Conservation (phyloP, 73 alveolate genomes). For the Tetrahymena malaccensis region DNA sequence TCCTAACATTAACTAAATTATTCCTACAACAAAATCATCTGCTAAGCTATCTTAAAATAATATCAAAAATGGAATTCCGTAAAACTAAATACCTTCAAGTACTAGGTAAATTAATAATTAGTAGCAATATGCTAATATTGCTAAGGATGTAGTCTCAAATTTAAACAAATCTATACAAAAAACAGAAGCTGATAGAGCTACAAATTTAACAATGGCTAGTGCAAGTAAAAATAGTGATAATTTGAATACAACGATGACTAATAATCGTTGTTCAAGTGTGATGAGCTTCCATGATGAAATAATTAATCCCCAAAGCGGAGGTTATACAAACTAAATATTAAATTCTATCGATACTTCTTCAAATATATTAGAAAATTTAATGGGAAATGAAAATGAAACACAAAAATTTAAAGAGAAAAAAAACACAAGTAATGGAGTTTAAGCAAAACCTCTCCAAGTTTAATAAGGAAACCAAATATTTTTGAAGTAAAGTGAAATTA, state of each 20-base stretch:
- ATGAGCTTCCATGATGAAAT: not conserved
- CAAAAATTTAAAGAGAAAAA: not conserved
- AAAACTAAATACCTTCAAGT: not conserved
- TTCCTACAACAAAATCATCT: not conserved
- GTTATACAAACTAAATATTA: not conserved
- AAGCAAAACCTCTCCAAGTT: not conserved
- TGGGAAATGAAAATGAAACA: not conserved
- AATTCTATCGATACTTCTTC: not conserved
- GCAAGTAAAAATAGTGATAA: not conserved
- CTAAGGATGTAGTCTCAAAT: not conserved
- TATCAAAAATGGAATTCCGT: not conserved
- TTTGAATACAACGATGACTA: not conserved
- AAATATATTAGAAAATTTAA: not conserved
- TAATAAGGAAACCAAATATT: not conserved
- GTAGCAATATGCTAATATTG: not conserved
- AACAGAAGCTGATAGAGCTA: not conserved
- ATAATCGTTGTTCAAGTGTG: not conserved
- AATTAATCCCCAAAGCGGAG: not conserved
- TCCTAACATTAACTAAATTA: not conserved
- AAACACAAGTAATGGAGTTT: not conserved
- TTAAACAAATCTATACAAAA: not conserved
- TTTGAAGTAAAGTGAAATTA: not conserved
- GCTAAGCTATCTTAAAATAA: not conserved
- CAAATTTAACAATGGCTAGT: not conserved
- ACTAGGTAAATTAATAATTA: not conserved